Base-by-base conservation (phyloP, 768 basidiomycete genomes). In the Lactifluus subvellereus region DNA sequence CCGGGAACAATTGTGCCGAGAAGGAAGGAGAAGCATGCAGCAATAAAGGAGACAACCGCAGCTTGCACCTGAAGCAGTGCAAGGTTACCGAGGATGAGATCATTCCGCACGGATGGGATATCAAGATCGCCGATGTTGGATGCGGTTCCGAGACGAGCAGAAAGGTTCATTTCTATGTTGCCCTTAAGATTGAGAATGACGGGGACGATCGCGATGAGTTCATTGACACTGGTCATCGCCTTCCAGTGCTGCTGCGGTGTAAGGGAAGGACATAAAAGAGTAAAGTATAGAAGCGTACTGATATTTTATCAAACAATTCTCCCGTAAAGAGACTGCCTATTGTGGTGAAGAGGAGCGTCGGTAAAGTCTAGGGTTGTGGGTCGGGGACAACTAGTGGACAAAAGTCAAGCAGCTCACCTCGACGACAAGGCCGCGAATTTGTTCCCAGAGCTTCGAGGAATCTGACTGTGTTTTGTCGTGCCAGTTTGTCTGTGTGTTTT, bases 111-210 rank as follows among this genome's bases (percentile, higher is more conserved):
- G 2, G 72, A 68, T 0, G 85, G 84, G 38, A 86, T 82, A 72
- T 98, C 94, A 5, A 99, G 84, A 64, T 94, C 85, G 49, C 96
- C 96, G 55, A 95, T 87, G 68, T 98, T 97, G 6, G 95, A 90
- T 1, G 94, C 89, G 0, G 97, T 99, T 1, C 91, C 89, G n/a
- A 99, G 80, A 14, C 96, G 84, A 0, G 97, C 94, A 4, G 94
- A 95, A 7, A 99, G 85, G 67, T 97, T 98, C 96, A 98, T 98
- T 74, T 98, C 97, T 42, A 98, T 82, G 71, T 99, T 93, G n/a
- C 96, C 97, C 70, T 97, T 98, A 60, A 99, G 83, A 69, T 98
- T 98, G 66, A 93, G 82, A 20, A 98, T 78, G 64, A 95, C 94
- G 11, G 96, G 95, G 4, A 98, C 87, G 57, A 98, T 91, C 80